Evolutionary conservation across 495 filamentous ascomycete genomes (phyloP).

Genomic region (Penicillium crystallinum): DNA sequence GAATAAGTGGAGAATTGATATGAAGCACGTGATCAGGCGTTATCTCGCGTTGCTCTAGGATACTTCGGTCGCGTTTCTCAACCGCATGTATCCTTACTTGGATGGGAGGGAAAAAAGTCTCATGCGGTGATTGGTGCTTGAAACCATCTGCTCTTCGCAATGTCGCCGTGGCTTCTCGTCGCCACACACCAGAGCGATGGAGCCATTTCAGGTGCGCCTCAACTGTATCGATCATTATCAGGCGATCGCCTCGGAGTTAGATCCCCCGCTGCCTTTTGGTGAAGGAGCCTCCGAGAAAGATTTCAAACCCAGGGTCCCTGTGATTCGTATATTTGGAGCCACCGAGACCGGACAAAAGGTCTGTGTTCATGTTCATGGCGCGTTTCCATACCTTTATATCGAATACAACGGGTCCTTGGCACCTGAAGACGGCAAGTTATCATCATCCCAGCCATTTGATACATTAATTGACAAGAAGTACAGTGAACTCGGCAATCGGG

Average conservation of each 20-base stretch:
- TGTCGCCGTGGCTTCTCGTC: constrained; percentile 26
- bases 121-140: constrained; percentile 7
- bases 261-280: constrained; percentile 64
- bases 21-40: constrained; percentile 33
- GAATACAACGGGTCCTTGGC: constrained; percentile 72
- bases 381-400: constrained; percentile 89
- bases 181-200: constrained; percentile 40
- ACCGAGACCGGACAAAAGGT: constrained; percentile 96
- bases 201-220: constrained; percentile 76
- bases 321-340: constrained; percentile 86
- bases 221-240: constrained; percentile 97
- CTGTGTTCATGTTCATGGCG: constrained; percentile 94
- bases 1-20: neutral
- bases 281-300: constrained; percentile 48
- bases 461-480: neutral
- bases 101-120: neutral
- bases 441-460: neutral
- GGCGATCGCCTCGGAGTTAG: constrained; percentile 67
- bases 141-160: constrained; percentile 9
- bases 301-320: constrained; percentile 66
- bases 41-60: constrained; percentile 16
- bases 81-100: neutral
- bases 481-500: constrained; percentile 66
- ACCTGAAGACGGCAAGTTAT: constrained; percentile 55
- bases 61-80: constrained; percentile 1